Percentiles rank a stretch among this genome's conserved stretches.
Conservation (phyloP, 352 stramenopile genomes). For the Pythium volutum region DNA sequence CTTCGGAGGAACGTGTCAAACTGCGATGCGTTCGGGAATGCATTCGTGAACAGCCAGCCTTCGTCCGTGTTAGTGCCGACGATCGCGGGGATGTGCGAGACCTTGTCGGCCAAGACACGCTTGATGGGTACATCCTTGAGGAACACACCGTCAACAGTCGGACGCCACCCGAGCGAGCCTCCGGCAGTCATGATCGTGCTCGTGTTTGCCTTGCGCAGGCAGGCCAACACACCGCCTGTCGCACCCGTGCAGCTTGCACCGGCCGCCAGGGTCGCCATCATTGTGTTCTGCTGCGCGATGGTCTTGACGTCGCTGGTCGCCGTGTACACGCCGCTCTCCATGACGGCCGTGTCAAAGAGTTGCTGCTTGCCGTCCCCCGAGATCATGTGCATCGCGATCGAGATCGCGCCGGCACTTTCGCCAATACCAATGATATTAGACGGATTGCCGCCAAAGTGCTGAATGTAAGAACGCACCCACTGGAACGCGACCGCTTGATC, state of each 20-base stretch:
- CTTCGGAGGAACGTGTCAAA: slow-evolving; percentile 12
- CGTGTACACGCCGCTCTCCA: slow-evolving; percentile 16
- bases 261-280: neutral
- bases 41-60: slow-evolving; percentile 9
- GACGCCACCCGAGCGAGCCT: slow-evolving; percentile 5
- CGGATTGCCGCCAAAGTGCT: slow-evolving; percentile 36
- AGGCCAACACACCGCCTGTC: neutral
- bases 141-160: slow-evolving; percentile 10
- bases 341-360: slow-evolving; percentile 19
- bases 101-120: slow-evolving; percentile 7
- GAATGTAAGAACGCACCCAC: slow-evolving; percentile 39
- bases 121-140: slow-evolving; percentile 8
- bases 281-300: slow-evolving; percentile 5
- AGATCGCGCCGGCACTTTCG: slow-evolving; percentile 18
- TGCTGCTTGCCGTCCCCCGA: slow-evolving; percentile 5
- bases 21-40: neutral
- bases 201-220: slow-evolving; percentile 7
- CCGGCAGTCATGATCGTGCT: slow-evolving; percentile 1
- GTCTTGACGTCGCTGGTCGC: slow-evolving; percentile 6
- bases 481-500: slow-evolving; percentile 30
- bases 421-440: slow-evolving; percentile 33
- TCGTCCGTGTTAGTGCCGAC: slow-evolving; percentile 22
- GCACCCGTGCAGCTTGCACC: slow-evolving; percentile 1
- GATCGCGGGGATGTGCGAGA: slow-evolving; percentile 18
- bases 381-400: slow-evolving; percentile 13